phyloP scores from a whole-genome alignment of 148 eudicot genomes.

The Rhododendron mucronatum region DNA sequence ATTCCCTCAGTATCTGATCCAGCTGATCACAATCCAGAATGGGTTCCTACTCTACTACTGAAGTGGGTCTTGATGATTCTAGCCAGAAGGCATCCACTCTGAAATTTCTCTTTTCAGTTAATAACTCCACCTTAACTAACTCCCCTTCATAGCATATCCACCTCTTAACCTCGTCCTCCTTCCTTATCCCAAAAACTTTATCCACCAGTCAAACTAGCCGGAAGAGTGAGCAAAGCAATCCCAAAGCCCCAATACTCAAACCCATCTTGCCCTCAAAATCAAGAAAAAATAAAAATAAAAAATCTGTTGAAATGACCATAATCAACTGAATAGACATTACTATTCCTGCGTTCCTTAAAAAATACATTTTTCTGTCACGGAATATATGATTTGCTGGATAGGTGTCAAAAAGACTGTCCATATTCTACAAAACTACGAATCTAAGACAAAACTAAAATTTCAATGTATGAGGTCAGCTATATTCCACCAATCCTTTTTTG shows the following conservation, averaged over 20 bases:
- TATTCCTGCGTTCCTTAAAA: neutral
- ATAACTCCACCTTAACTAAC: no score
- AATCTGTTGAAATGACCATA: no score
- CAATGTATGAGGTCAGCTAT: neutral
- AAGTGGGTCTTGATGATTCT: slow-evolving; percentile 39
- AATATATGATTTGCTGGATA: neutral
- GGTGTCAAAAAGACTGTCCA: neutral
- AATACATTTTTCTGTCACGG: neutral
- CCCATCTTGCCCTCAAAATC: neutral
- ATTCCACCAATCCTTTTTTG: neutral
- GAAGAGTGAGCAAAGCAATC: no score
- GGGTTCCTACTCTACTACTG: slow-evolving; percentile 55
- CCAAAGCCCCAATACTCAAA: neutral
- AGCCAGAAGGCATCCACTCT: slow-evolving; percentile 46
- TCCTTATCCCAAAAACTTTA: no score
- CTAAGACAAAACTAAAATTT: neutral
- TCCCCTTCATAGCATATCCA: no score
- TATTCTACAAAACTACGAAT: neutral
- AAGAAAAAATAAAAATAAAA: neutral
- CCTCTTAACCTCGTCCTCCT: no score
- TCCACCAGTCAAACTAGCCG: no score
- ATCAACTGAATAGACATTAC: neutral
- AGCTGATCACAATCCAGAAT: slow-evolving; percentile 57
- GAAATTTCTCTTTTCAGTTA: slow-evolving; percentile 27
- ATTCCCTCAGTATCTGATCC: slow-evolving; percentile 56